phyloP scores from a whole-genome alignment of 1,284 basidiomycete genomes.

The Ceratobasidium papillatum region DNA sequence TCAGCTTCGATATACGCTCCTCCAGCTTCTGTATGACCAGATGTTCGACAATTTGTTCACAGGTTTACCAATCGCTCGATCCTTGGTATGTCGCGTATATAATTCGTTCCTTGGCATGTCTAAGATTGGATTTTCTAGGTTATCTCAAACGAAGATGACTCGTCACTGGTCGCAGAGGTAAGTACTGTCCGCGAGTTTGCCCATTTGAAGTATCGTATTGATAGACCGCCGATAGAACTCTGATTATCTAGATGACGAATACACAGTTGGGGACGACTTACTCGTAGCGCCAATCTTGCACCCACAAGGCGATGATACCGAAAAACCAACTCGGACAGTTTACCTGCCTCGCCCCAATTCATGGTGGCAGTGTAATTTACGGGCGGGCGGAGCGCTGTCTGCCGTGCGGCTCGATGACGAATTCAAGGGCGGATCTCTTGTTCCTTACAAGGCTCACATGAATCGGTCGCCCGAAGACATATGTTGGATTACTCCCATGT shows the following conservation, averaged over 20 bases:
- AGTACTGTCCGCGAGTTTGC: not conserved
- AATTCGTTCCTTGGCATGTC: not conserved
- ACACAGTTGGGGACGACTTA: conserved; percentile 37
- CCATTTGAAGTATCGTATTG: not conserved
- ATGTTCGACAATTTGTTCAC: conserved; percentile 42
- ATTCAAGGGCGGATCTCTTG: conserved; percentile 30
- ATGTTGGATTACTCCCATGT: conserved; percentile 40
- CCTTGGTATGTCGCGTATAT: conserved; percentile 7
- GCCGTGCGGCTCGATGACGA: conserved; percentile 7
- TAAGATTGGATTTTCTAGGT: not conserved
- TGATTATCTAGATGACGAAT: conserved; percentile 38
- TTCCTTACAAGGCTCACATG: conserved; percentile 21
- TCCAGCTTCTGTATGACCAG: conserved; percentile 41
- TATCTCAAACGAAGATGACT: conserved; percentile 37
- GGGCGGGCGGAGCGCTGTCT: conserved; percentile 23
- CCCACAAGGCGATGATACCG: not conserved
- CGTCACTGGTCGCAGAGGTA: conserved; percentile 32
- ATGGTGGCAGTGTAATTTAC: conserved; percentile 39
- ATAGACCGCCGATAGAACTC: not conserved
- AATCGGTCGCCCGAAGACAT: not conserved
- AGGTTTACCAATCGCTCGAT: conserved; percentile 40
- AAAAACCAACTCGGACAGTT: conserved; percentile 17
- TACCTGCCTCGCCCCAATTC: conserved; percentile 35
- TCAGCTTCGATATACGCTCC: conserved; percentile 33
- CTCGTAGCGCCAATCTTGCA: conserved; percentile 32